Conservation (phyloP, 2,329 filamentous ascomycete genomes). For the Xylariaceae sp. region DNA sequence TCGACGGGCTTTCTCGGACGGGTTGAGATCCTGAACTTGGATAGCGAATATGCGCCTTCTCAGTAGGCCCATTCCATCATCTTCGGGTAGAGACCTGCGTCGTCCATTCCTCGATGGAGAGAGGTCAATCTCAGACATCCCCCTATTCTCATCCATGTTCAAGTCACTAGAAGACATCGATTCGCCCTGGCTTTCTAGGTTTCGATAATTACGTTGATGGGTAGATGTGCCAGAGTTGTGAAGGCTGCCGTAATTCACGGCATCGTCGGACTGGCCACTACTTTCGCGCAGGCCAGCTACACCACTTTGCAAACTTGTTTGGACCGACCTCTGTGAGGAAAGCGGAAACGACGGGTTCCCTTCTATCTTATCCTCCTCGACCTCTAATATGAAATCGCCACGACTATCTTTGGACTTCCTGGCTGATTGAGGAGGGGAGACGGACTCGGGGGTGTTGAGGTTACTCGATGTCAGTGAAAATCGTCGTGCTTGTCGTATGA, state of each 20-base stretch:
- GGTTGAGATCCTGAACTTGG: conserved; percentile 61
- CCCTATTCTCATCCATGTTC: conserved; percentile 17
- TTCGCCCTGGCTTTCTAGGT: conserved; percentile 11
- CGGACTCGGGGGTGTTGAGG: conserved; percentile 39
- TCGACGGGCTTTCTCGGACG: conserved; percentile 68
- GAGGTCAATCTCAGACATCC: conserved; percentile 4
- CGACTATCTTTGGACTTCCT: conserved; percentile 23
- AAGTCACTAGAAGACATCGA: conserved; percentile 11
- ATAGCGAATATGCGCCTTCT: conserved; percentile 70
- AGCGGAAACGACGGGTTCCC: conserved; percentile 29
- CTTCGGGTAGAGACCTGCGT: conserved; percentile 60
- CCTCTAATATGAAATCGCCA: conserved; percentile 37
- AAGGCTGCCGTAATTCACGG: conserved; percentile 5
- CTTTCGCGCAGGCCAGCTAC: conserved; percentile 7
- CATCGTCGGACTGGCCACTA: conserved; percentile 4
- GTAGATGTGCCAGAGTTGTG: conserved; percentile 6
- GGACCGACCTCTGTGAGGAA: conserved; percentile 34
- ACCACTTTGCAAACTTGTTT: conserved; percentile 19
- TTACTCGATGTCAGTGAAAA: conserved; percentile 51
- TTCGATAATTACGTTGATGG: conserved; percentile 10
- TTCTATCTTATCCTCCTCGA: conserved; percentile 32
- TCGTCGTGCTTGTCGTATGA: conserved; percentile 66
- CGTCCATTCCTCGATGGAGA: conserved; percentile 9
- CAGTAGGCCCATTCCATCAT: conserved; percentile 75
- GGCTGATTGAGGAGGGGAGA: conserved; percentile 38